Percentiles rank a stretch among this genome's conserved stretches.
Evolutionary conservation across 495 filamentous ascomycete genomes (phyloP).

Genomic region (Staphylotrichum longicolle): DNA sequence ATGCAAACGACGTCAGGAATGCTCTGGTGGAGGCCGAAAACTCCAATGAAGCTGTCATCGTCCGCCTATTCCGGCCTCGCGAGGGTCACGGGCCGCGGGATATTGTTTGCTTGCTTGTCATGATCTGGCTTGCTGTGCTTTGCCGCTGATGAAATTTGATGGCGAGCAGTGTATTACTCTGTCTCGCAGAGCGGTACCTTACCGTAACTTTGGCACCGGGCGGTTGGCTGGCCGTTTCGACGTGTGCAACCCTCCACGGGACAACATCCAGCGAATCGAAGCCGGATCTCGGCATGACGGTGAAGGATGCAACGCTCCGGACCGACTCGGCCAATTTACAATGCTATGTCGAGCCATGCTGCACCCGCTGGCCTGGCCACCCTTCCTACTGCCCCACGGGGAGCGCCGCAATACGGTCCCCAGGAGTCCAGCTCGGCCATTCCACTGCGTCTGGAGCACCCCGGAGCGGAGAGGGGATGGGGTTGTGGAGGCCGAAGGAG

Average conservation of each 20-base stretch:
- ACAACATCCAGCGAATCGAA: constrained; percentile 22
- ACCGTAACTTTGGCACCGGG: constrained; percentile 1
- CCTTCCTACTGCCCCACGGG: neutral
- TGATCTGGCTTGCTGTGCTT: too few relatives aligned
- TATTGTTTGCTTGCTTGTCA: too few relatives aligned
- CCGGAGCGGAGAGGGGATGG: neutral
- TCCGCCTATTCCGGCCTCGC: neutral
- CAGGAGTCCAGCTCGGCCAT: constrained; percentile 9
- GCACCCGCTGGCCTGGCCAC: neutral
- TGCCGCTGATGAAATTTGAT: too few relatives aligned
- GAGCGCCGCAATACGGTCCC: neutral
- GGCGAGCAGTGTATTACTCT: neutral
- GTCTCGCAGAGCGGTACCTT: neutral
- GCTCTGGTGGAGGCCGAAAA: neutral
- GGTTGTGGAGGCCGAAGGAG: too few relatives aligned
- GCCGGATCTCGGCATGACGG: constrained; percentile 18
- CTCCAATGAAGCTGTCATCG: too few relatives aligned
- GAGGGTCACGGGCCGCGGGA: neutral
- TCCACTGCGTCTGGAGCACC: constrained; percentile 10
- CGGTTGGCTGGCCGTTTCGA: constrained; percentile 2
- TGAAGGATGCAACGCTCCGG: constrained; percentile 30
- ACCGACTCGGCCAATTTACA: constrained; percentile 36
- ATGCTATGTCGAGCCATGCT: constrained; percentile 10
- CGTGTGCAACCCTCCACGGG: constrained; percentile 15
- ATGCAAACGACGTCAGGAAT: constrained; percentile 9